Conservation (phyloP, 176 grass and related monocot genomes). For the Dactylis glomerata region DNA sequence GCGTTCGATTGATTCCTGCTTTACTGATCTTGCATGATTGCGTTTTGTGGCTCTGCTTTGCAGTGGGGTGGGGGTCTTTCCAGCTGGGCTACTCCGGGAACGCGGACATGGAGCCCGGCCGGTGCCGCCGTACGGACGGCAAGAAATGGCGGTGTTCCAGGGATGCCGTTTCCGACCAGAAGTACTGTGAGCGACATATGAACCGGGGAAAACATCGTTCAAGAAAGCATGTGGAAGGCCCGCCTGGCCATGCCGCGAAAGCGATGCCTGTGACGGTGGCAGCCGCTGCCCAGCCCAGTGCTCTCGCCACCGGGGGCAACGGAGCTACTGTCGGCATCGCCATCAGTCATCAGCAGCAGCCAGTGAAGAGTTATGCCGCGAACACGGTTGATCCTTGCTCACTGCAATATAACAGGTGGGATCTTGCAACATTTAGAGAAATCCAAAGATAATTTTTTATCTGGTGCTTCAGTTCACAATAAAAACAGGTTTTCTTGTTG, state of each 20-base stretch:
- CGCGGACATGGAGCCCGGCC: constrained; percentile 83
- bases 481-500: neutral
- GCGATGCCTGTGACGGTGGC: constrained; percentile 48
- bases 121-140: constrained; percentile 92
- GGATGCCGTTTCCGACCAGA: constrained; percentile 95
- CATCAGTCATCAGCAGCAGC: constrained; percentile 33
- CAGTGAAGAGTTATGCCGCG: constrained; percentile 35
- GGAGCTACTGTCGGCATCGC: constrained; percentile 34
- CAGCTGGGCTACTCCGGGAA: constrained; percentile 85
- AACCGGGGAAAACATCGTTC: constrained; percentile 99
- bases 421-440: neutral
- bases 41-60: constrained; percentile 15
- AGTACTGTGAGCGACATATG: constrained; percentile 99
- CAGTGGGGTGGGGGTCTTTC: constrained; percentile 88
- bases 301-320: constrained; percentile 29
- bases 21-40: constrained; percentile 36
- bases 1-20: neutral
- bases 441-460: neutral
- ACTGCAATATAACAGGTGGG: constrained; percentile 52
- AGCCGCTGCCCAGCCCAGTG: constrained; percentile 41
- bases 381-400: constrained; percentile 39
- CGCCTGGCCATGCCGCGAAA: constrained; percentile 86
- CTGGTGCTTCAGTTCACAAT: neutral
- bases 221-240: constrained; percentile 99
- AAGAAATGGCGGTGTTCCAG: constrained; percentile 99